Conservation (phyloP, 129 eudicot species). For the Helianthus tuberosus region DNA sequence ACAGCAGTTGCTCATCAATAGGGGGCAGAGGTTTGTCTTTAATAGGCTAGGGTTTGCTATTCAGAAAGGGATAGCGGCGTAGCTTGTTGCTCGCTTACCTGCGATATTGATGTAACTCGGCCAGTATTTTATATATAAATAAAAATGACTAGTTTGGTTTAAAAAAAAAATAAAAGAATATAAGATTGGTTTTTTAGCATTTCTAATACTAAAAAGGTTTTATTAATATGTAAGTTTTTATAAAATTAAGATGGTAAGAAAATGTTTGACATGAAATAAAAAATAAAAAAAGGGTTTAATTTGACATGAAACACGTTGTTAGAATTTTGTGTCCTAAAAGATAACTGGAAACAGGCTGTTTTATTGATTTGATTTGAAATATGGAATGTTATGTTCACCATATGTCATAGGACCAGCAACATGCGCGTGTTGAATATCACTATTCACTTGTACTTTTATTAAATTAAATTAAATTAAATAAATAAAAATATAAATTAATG, state of each 20-base stretch:
- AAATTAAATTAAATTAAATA: too few species aligned
- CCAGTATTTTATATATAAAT: too few species aligned
- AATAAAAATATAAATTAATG: background rate
- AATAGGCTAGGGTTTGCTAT: too few species aligned
- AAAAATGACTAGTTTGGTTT: too few species aligned
- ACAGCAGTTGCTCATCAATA: too few species aligned
- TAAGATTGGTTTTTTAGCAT: background rate
- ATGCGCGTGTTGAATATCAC: conserved; percentile 26
- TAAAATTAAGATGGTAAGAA: background rate
- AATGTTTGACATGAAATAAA: background rate
- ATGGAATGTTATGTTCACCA: conserved; percentile 21
- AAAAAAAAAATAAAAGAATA: too few species aligned
- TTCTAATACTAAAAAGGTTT: background rate
- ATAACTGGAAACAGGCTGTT: conserved; percentile 39
- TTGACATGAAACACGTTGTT: background rate
- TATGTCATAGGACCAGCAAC: conserved; percentile 16
- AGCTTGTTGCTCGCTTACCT: too few species aligned
- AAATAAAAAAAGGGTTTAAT: background rate
- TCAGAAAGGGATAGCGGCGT: too few species aligned
- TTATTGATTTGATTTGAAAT: conserved; percentile 29
- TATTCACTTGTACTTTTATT: too few species aligned
- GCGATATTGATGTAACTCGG: too few species aligned
- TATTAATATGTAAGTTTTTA: background rate
- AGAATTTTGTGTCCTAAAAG: conserved; percentile 7
- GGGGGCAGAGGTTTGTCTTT: too few species aligned